Evolutionary conservation across 805 yeast species (phyloP), one percentile per base, ranked within the genome.

Genomic region (Saturnispora kantuleensis): DNA sequence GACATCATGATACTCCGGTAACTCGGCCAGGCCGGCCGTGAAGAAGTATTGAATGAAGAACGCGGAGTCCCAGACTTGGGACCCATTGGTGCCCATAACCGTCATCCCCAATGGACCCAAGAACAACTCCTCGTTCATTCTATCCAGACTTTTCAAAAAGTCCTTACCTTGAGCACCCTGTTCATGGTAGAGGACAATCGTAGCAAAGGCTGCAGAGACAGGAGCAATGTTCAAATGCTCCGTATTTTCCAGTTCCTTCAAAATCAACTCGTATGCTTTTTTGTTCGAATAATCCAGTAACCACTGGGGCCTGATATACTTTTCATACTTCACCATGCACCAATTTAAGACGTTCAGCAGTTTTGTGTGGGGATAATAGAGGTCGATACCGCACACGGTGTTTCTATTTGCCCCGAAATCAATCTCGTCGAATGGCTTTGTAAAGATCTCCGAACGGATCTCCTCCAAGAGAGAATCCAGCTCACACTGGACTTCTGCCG

Each of bases 11-110:
- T 76, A 86, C 58, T 81, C 78, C 1, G 84, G 79, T 31, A 69
- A 53, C 28, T 79, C 82, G 3, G 85, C 89, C 31, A 89, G 63
- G 0, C 95, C 96, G 0, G 95, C 84, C 55, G 74, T 67, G 48
- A 86, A 79, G 50, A 77, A 73, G 56, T 86, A 85, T 58, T 93
- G 98, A 21, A 93, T 69, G 45, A 85, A 83, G 66, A 93, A 90
- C 0, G 97, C 89, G 26, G 81, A 80, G 62, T 93, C 99, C 98
- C 99, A 93, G 1, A 83, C 89, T 64, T 93, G 99, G 0, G 85
- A 86, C 18, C 99, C 99, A 62, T 93, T 93, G 0, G 99, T 93
- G 2, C 99, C 99, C 85, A 84, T 86, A 46, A 86, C 83, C 2
- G 90, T 76, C 79, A 93, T 73, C 4, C 99, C 99, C 58, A 83